Evolutionary conservation across 2,329 filamentous ascomycete species (phyloP), one percentile per base, ranked within the genome.

Genomic region (Colletotrichum paranaense): DNA sequence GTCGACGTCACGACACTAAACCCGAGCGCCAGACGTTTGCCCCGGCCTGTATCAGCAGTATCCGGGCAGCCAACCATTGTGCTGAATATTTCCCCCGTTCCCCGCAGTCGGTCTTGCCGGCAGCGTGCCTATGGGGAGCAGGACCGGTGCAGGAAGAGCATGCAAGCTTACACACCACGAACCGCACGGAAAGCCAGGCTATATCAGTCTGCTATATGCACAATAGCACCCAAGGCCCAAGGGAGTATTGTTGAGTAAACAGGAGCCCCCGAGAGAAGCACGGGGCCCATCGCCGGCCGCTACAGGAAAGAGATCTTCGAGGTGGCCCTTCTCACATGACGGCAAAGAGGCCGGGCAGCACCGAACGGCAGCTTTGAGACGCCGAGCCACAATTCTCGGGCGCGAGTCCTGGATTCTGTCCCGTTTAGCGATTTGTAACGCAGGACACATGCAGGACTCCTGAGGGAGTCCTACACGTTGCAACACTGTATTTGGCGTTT

Each of bases 301-400:
- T 22, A 46, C 24, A 30, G 52, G 62, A 30, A 65, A 22, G 32
- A 57, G 32, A 57, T 65, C 52, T 9, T 57, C 24, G 52, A 46
- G 11, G 32, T 35, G 28, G 28, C 19, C 53, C 32, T 46, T 24
- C 19, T 65, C 62, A 65, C 52, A 52, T 65, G 52, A 56, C 62
- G 32, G 62, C 52, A 57, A 11, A 30, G 24, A 46, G 42, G 24
- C 53, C 52, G 62, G 32, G 16, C 32, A 56, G 16, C 35, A 26
- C 32, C 52, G 24, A 42, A 57, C 32, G 24, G 60, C 12, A 26
- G 16, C 28, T 19, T 46, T 16, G 11, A 42, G 35, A n/a, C 16
- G 32, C 22, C 12, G 62, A 28, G 24, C 49, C 62, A 65, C 52
- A 57, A 65, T 65, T 65, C 11, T 57, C 62, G 62, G 52, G 52